phyloP scores from a whole-genome alignment of 306 rosid species.

The Hippophae rhamnoides region DNA sequence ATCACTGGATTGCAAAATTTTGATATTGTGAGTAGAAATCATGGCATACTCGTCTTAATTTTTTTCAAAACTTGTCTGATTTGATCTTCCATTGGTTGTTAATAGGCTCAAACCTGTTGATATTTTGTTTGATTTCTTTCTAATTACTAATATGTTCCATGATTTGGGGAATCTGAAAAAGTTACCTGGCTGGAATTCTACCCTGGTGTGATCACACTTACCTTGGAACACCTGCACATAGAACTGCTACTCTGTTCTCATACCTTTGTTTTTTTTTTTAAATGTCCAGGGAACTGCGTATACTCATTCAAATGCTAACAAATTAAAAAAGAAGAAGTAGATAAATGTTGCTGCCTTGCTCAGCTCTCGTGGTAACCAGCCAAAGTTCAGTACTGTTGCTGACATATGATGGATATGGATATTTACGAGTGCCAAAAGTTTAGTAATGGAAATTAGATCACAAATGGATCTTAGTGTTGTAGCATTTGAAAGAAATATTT shows the following conservation, averaged over 20 bases:
- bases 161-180: too few species aligned
- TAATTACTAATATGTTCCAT: too few species aligned
- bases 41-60: too few species aligned
- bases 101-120: too few species aligned
- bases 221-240: too few species aligned
- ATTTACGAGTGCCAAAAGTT: conserved; percentile 29
- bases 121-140: too few species aligned
- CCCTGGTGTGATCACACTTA: too few species aligned
- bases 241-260: background rate
- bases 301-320: conserved; percentile 42
- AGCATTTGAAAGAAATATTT: conserved; percentile 32
- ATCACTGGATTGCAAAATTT: too few species aligned
- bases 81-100: too few species aligned
- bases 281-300: conserved; percentile 77
- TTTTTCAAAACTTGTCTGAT: too few species aligned
- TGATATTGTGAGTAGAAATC: too few species aligned
- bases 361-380: conserved; percentile 36
- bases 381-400: conserved; percentile 34
- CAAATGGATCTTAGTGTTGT: conserved; percentile 42
- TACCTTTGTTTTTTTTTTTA: conserved; percentile 4
- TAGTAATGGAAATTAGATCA: conserved; percentile 32
- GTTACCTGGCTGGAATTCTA: too few species aligned
- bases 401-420: conserved; percentile 42
- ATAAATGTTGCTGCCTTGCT: conserved; percentile 22
- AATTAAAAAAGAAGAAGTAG: conserved; percentile 86